Evolutionary conservation across 805 yeast genomes (phyloP).

Genomic region (Candida multigemmis): DNA sequence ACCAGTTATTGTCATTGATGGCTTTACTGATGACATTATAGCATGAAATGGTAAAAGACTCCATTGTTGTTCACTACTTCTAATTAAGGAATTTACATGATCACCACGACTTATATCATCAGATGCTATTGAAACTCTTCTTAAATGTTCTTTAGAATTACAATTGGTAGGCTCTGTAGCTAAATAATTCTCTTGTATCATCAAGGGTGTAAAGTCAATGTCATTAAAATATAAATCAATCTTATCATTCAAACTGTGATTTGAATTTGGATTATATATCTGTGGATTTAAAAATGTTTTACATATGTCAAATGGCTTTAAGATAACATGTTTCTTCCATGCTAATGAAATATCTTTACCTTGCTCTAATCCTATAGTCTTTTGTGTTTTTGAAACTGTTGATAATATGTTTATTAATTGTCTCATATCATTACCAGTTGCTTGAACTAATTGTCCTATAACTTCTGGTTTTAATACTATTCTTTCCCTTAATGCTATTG

Average conservation of each 20-base stretch:
- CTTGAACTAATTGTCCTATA: constrained; percentile 74
- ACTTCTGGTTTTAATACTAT: constrained; percentile 72
- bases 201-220: constrained; percentile 86
- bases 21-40: constrained; percentile 73
- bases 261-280: constrained; percentile 43
- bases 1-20: constrained; percentile 70
- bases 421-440: constrained; percentile 86
- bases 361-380: constrained; percentile 51
- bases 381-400: constrained; percentile 70
- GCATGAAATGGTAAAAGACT: constrained; percentile 88
- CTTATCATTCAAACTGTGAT: constrained; percentile 65
- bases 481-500: constrained; percentile 82
- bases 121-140: constrained; percentile 68
- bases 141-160: constrained; percentile 43
- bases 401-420: constrained; percentile 88
- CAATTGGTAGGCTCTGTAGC: constrained; percentile 48
- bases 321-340: constrained; percentile 86
- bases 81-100: constrained; percentile 68
- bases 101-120: constrained; percentile 83
- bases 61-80: constrained; percentile 93
- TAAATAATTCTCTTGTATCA: constrained; percentile 92
- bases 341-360: constrained; percentile 51
- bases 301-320: constrained; percentile 88
- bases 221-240: constrained; percentile 89
- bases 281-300: constrained; percentile 54